Percentiles rank a stretch among this genome's conserved stretches.
These are phyloP conservation scores for Lactuca saligna DNA, from an alignment of 129 eudicot species.

Conservation along the genomic window DNA sequence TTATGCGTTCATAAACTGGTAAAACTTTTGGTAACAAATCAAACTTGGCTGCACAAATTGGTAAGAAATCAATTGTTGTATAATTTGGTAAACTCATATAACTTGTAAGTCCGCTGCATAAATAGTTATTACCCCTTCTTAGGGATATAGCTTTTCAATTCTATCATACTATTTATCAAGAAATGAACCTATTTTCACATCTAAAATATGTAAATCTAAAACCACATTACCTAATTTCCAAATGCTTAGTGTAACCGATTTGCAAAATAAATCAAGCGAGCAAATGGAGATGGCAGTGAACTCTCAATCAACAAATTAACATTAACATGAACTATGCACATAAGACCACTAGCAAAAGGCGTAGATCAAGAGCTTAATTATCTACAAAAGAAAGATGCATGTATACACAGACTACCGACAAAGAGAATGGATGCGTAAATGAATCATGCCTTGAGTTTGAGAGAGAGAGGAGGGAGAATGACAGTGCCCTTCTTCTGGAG, in stretches of 20 bases:
- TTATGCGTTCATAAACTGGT: background rate
- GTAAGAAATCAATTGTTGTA: background rate
- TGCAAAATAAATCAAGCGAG: background rate
- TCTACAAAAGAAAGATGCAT: background rate
- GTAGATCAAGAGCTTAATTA: background rate
- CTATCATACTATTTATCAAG: background rate
- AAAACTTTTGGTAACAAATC: background rate
- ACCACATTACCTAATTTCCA: slow-evolving; percentile 4
- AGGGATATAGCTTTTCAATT: background rate
- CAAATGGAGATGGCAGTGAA: background rate
- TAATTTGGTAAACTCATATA: background rate
- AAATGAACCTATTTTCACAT: background rate
- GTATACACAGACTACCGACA: background rate
- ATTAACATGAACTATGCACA: background rate
- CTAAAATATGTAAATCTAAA: background rate
- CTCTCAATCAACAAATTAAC: background rate
- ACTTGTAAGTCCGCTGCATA: background rate
- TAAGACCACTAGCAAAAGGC: background rate
- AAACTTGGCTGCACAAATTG: background rate
- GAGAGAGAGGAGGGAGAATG: slow-evolving; percentile 95
- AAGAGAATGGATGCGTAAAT: background rate
- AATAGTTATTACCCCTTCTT: background rate
- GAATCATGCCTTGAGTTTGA: slow-evolving; percentile 76
- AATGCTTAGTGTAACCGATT: background rate
- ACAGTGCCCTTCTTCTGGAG: slow-evolving; percentile 97